Conservation (phyloP, 2,329 filamentous ascomycete species). For the Apiospora phragmitis region DNA sequence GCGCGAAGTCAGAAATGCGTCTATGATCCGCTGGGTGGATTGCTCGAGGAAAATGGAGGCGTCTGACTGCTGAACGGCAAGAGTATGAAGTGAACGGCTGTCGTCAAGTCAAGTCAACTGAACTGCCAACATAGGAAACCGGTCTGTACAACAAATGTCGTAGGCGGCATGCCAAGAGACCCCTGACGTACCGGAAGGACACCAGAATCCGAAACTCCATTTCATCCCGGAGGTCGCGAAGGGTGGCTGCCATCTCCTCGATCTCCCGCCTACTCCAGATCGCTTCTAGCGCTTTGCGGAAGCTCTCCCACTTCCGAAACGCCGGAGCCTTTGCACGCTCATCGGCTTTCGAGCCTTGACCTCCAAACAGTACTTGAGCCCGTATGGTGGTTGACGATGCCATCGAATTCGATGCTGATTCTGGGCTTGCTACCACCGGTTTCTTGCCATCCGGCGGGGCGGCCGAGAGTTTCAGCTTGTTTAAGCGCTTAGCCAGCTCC, state of each 20-base stretch:
- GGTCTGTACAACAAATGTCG: too few species aligned
- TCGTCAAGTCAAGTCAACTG: background rate
- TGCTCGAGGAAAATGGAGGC: background rate
- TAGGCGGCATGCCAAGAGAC: background rate
- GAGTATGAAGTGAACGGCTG: background rate
- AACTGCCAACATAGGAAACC: too few species aligned
- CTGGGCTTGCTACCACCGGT: too few species aligned
- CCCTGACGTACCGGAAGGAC: background rate
- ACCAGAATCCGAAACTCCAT: constrained; percentile 10
- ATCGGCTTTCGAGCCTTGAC: background rate
- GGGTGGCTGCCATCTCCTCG: background rate
- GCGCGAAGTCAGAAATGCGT: background rate
- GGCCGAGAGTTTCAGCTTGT: background rate
- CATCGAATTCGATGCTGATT: too few species aligned
- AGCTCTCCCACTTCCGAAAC: constrained; percentile 6
- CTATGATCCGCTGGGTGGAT: background rate
- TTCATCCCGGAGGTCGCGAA: background rate
- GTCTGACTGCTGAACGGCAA: background rate
- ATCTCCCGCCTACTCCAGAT: constrained; percentile 9
- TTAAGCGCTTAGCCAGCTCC: background rate
- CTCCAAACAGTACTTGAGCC: too few species aligned
- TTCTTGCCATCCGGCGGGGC: too few species aligned
- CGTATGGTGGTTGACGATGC: too few species aligned
- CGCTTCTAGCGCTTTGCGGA: background rate
- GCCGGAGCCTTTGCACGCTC: background rate